Conservation (phyloP, 345 rosid species). For the Euclidium syriacum region DNA sequence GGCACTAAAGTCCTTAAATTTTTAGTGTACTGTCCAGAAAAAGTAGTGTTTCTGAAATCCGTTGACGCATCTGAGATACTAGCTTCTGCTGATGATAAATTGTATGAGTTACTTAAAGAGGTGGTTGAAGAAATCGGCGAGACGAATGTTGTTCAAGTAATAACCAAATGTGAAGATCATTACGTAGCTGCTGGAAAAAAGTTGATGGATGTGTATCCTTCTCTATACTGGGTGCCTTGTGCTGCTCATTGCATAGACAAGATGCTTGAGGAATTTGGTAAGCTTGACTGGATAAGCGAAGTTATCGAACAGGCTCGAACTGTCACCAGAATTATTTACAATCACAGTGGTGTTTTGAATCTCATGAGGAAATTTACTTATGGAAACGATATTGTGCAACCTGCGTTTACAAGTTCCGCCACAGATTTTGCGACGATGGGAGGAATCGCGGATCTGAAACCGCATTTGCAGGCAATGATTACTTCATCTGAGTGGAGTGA, state of each 20-base stretch:
- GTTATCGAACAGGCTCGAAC: slow-evolving; percentile 71
- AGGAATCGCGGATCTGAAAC: slow-evolving; percentile 52
- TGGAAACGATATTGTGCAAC: slow-evolving; percentile 72
- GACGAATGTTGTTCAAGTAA: slow-evolving; percentile 72
- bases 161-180: slow-evolving; percentile 59
- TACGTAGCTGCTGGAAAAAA: slow-evolving; percentile 52
- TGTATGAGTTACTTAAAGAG: slow-evolving; percentile 57
- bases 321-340: slow-evolving; percentile 76
- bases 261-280: slow-evolving; percentile 68
- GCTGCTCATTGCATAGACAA: slow-evolving; percentile 61
- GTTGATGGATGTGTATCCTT: slow-evolving; percentile 61
- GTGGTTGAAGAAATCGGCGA: slow-evolving; percentile 80
- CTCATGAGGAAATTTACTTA: slow-evolving; percentile 62
- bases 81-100: slow-evolving; percentile 50
- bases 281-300: slow-evolving; percentile 49
- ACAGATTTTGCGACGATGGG: slow-evolving; percentile 65
- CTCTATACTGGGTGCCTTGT: slow-evolving; percentile 87
- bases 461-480: slow-evolving; percentile 71
- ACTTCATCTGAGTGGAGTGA: slow-evolving; percentile 87
- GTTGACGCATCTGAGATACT: slow-evolving; percentile 52
- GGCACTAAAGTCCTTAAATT: slow-evolving; percentile 51
- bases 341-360: slow-evolving; percentile 62
- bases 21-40: slow-evolving; percentile 58
- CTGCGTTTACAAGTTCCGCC: slow-evolving; percentile 51
- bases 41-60: slow-evolving; percentile 61